Percentiles rank a stretch among this genome's conserved stretches.
These are phyloP conservation scores for Pseudocercospora ulei DNA, from an alignment of 2,329 filamentous ascomycete species.

Conservation along the genomic window DNA sequence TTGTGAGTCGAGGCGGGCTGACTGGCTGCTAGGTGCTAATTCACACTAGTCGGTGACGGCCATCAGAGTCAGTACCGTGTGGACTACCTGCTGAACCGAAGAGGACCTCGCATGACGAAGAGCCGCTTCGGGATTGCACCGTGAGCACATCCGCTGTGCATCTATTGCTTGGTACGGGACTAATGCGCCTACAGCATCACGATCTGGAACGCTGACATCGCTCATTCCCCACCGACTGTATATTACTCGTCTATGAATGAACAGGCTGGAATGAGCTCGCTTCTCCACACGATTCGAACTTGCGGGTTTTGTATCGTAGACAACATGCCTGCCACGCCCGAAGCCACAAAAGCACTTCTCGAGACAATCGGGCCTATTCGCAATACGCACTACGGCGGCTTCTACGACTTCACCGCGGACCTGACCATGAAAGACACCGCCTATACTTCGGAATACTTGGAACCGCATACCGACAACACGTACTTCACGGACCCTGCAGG, in stretches of 20 bases:
- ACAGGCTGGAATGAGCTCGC: conserved; percentile 22
- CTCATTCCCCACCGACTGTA: conserved; percentile 25
- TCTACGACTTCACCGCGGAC: conserved; percentile 83
- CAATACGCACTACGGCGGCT: conserved; percentile 77
- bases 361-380: conserved; percentile 78
- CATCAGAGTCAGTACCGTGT: conserved; percentile 21
- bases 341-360: conserved; percentile 64
- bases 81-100: conserved; percentile 12
- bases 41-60: conserved; percentile 20
- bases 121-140: conserved; percentile 20
- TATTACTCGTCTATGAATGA: conserved; percentile 19
- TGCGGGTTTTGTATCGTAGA: conserved; percentile 72
- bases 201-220: conserved; percentile 27
- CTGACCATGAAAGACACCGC: conserved; percentile 58
- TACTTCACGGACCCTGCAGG: conserved; percentile 91
- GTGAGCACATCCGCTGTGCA: neutral
- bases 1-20: conserved; percentile 11
- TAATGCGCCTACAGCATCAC: conserved; percentile 12
- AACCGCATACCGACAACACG: conserved; percentile 85
- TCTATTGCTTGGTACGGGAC: neutral
- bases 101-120: conserved; percentile 11
- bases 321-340: conserved; percentile 56
- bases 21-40: conserved; percentile 7
- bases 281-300: conserved; percentile 36
- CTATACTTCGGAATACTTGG: conserved; percentile 75